A percentile compares a stretch with the other conserved stretches of the same genome.
phyloP scores from a whole-genome alignment of 108 stramenopile genomes.

The Skeletonema menzelii region DNA sequence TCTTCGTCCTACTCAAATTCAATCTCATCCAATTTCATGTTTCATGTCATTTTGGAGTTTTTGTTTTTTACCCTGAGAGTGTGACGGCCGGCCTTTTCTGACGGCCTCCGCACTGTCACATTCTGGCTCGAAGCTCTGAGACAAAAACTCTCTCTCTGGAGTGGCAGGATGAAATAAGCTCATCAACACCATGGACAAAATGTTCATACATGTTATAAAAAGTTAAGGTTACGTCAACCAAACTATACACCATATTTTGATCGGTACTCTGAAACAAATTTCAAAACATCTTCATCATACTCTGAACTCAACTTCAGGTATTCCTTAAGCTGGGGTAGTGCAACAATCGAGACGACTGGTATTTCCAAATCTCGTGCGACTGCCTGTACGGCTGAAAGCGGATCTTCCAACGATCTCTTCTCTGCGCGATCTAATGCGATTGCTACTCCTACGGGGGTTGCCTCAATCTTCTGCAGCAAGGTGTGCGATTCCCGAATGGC shows the following conservation, averaged over 20 bases:
- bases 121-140: too few relatives aligned
- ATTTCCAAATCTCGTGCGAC: conserved; percentile 85
- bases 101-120: too few relatives aligned
- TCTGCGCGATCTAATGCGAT: conserved; percentile 98
- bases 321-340: conserved; percentile 79
- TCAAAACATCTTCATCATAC: conserved; percentile 62
- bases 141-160: too few relatives aligned
- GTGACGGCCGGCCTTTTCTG: too few relatives aligned
- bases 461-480: conserved; percentile 79
- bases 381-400: conserved; percentile 89
- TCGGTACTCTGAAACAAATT: conserved; percentile 69
- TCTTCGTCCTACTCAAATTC: background rate
- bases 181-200: background rate
- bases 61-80: too few relatives aligned
- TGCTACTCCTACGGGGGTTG: conserved; percentile 86
- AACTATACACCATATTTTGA: conserved; percentile 74
- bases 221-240: background rate
- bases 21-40: background rate
- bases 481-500: conserved; percentile 94
- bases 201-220: background rate
- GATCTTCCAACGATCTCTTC: conserved; percentile 79
- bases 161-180: too few relatives aligned
- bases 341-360: conserved; percentile 88
- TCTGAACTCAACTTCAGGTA: conserved; percentile 66
- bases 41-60: too few relatives aligned